A percentile compares a stretch with the other conserved stretches of the same genome.
phyloP scores from a whole-genome alignment of 768 basidiomycete species.

The Mycena latifolia region DNA sequence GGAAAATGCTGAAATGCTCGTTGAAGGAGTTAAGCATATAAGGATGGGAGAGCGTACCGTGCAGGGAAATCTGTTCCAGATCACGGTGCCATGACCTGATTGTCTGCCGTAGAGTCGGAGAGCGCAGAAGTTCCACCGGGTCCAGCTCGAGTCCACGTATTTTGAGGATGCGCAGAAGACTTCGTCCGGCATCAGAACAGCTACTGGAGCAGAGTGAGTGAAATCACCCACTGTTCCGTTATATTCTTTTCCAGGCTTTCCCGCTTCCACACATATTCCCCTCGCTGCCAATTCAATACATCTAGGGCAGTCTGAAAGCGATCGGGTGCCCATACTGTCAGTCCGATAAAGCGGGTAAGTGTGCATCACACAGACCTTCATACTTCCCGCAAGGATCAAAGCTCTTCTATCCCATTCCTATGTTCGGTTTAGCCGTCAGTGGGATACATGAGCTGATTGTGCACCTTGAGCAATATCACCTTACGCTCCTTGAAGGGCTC shows the following conservation, averaged over 20 bases:
- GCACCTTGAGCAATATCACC: not conserved
- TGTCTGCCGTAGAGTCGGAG: constrained; percentile 1
- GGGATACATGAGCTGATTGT: not conserved
- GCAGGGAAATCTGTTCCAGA: not conserved
- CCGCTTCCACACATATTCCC: too few species aligned
- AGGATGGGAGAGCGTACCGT: not conserved
- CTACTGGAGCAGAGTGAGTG: not conserved
- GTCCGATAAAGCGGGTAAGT: too few species aligned
- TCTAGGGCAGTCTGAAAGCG: not conserved
- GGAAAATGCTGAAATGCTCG: not conserved
- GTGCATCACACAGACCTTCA: not conserved
- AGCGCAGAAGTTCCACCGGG: constrained; percentile 4
- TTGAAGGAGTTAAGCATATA: not conserved
- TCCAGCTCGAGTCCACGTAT: not conserved
- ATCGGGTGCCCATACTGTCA: not conserved
- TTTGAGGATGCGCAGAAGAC: not conserved
- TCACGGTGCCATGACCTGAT: constrained; percentile 13
- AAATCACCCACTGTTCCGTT: constrained; percentile 3
- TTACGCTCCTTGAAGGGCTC: not conserved
- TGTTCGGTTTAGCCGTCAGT: not conserved
- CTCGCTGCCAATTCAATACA: constrained; percentile 8
- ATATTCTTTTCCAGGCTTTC: not conserved
- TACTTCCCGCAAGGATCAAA: not conserved
- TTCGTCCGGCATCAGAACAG: not conserved
- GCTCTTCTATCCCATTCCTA: constrained; percentile 3